Evolutionary conservation across 345 rosid species (phyloP), one percentile per base, ranked within the genome.

Genomic region (Anacardium occidentale): DNA sequence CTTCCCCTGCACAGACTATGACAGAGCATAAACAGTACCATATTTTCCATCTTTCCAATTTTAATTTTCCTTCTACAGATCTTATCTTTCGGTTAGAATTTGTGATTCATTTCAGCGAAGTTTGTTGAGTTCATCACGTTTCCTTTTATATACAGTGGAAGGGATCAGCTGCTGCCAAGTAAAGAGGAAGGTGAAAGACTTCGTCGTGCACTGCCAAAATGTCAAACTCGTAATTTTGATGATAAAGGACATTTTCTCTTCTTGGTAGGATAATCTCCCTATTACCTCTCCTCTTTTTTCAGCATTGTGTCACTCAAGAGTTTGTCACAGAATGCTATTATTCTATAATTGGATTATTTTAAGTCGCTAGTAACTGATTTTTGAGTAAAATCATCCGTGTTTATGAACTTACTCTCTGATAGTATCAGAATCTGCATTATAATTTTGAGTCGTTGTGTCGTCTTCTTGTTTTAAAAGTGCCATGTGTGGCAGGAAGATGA

Each of bases 111-210:
- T 20, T 3, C 20, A 21, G 18, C 70, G 53, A 54, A 40, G 14
- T 71, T 13, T 26, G 10, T 24, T 50, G 37, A 48, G 22, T 62
- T 54, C 18, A 29, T 0, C 54, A 5, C 7, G 42, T 62, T 75
- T 10, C 15, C n/a, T 24, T 62, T 69, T 74, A 20, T 74, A 90
- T 50, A 15, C 18, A 50, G 97, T 75, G 94, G 90, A 78, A 87
- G 71, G 75, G 98, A 94, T 85, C 93, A 88, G 62, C 70, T 89
- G 65, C 75, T 91, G 69, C 92, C 97, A 56, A 90, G 94, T 79
- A 48, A 68, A 78, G 86, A 68, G 71, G 98, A 94, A 85, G 82
- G 90, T 69, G 73, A 75, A 77, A 85, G 88, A 68, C 89, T 91
- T 69, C 75, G 68, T 20, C 56, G 55, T 59, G 78, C 80, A 32